Conservation (phyloP, 495 filamentous ascomycete species). For the Trichoderma erinaceum region DNA sequence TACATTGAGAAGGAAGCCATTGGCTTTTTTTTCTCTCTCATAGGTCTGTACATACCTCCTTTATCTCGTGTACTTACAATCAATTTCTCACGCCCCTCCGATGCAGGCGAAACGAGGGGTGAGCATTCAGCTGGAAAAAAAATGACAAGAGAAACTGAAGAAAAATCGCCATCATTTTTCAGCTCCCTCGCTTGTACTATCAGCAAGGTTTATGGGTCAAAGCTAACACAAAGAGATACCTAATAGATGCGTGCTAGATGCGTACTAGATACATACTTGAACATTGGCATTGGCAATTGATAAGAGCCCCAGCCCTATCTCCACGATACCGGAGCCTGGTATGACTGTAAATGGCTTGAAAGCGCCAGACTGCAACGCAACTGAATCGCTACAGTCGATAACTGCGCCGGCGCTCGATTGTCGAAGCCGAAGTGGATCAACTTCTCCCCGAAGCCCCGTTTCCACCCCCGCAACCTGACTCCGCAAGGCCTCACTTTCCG, state of each 20-base stretch:
- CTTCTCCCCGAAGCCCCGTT: background rate
- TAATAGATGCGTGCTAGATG: too few relatives aligned
- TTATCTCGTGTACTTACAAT: too few relatives aligned
- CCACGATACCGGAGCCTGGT: background rate
- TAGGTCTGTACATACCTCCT: too few relatives aligned
- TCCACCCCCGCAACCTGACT: constrained; percentile 5
- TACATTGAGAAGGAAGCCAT: background rate
- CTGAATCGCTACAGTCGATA: constrained; percentile 12
- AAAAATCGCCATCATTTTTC: background rate
- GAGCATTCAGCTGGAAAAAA: background rate
- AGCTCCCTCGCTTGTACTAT: background rate
- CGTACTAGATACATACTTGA: too few relatives aligned
- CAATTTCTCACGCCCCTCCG: too few relatives aligned
- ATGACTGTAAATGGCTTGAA: background rate
- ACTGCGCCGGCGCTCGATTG: background rate
- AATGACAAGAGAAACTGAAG: background rate
- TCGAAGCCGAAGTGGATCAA: constrained; percentile 9
- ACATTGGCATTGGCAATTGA: background rate
- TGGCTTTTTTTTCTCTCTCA: too few relatives aligned
- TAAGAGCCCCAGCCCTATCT: constrained; percentile 11
- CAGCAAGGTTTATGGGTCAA: background rate
- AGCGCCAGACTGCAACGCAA: background rate
- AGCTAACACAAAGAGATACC: background rate
- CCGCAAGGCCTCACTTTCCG: constrained; percentile 2
- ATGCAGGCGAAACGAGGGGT: too few relatives aligned